Evolutionary conservation across 176 grass and related monocot genomes (phyloP), one percentile per base, ranked within the genome.

Genomic region (Poa pratensis): DNA sequence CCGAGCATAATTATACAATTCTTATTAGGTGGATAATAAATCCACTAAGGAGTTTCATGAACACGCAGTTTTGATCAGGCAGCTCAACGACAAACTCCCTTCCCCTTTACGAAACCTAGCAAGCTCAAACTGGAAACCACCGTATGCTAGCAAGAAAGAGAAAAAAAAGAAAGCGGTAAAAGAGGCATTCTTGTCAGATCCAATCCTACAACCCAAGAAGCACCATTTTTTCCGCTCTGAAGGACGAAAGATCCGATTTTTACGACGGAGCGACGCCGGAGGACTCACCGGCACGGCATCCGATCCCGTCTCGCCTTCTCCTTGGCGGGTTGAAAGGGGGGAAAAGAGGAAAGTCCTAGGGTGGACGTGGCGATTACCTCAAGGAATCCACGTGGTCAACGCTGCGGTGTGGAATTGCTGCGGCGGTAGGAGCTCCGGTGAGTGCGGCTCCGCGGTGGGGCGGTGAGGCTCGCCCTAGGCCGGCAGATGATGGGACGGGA

Each of bases 161-260:
- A 19, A 57, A 43, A 46, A 9, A 32, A 80, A 73, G 22, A 73
- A 58, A 17, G 1, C 58, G 49, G 63, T 10, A 59, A 71, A 71
- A 10, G 30, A 71, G 53, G 67, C 71, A 39, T 3, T 63, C 64
- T 60, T 48, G 27, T 65, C 76, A 26, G 15, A 49, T 46, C 52
- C 39, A 61, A 86, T 43, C 74, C 61, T 45, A 43, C 34, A 68
- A 28, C 22, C 39, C 63, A 59, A 59, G 64, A 71, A 79, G 17
- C 50, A 23, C 4, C 17, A 14, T 35, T 30, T 12, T 23, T 19
- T 15, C n/a, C 30, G 34, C 73, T 19, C 67, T 26, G 16, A 20
- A 19, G 1, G 48, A 18, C 22, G 45, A 10, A 78, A 78, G 74
- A 85, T 77, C 49, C n/a, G 51, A 77, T 39, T 35, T 24, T 69